A percentile compares a stretch with the other conserved stretches of the same genome.
These are phyloP conservation scores for Mortierella claussenii DNA, from an alignment of 192 early-diverging fungal genomes.

Conservation along the genomic window DNA sequence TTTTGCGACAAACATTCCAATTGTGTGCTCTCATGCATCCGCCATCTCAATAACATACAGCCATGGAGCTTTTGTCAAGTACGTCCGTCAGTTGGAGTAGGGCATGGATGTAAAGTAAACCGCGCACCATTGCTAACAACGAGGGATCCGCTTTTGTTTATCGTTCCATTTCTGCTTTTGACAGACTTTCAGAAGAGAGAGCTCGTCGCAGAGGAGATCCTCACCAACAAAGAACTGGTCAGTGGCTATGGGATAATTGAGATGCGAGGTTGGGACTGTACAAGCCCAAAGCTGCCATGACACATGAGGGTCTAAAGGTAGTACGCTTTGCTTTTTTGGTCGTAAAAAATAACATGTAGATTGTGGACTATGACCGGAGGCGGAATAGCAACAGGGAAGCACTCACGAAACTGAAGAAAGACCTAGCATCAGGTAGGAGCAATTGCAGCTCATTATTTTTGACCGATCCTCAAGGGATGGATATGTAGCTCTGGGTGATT, in stretches of 20 bases:
- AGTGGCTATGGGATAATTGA: not conserved
- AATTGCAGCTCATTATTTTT: too few species aligned
- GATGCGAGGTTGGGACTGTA: too few species aligned
- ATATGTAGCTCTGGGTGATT: too few species aligned
- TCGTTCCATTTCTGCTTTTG: not conserved
- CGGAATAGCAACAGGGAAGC: conserved; percentile 68
- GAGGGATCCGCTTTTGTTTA: not conserved
- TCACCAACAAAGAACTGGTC: conserved; percentile 69
- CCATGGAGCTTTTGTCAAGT: conserved; percentile 21
- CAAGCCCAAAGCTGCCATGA: too few species aligned
- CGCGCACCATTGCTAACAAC: too few species aligned
- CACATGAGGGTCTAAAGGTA: not conserved
- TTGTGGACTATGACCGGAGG: conserved; percentile 67
- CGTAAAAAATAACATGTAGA: conserved; percentile 32
- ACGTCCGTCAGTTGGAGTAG: not conserved
- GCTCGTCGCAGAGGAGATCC: conserved; percentile 62
- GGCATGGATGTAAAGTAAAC: not conserved
- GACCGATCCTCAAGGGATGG: too few species aligned
- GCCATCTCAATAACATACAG: not conserved
- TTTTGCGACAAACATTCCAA: too few species aligned
- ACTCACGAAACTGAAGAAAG: conserved; percentile 57
- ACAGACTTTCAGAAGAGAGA: conserved; percentile 61
- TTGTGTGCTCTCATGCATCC: too few species aligned
- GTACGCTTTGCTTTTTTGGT: not conserved
- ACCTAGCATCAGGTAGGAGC: conserved; percentile 37